Base-by-base conservation (phyloP, 75 land plant species). In the Selaginella tamariscina region DNA sequence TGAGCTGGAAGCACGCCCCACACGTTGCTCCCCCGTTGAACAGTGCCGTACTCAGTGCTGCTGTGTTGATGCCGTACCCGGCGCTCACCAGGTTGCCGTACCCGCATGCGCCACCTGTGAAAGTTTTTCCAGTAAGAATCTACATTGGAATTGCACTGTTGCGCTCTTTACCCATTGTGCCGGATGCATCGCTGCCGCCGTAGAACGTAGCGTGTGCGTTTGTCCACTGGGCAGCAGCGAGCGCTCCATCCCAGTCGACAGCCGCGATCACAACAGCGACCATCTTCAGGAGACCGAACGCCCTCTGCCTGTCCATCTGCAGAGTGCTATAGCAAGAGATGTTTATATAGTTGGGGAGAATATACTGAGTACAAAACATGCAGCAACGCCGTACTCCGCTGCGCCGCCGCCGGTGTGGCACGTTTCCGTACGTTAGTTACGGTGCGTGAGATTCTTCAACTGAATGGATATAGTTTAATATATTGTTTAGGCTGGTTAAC, bases 71-170 rank as follows among this genome's bases (percentile, higher is more conserved):
- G 2, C 73, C 73, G 21, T 72, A 72, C 0, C 73, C 73, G 15
- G 68, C 29, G 29, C 65, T 67, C n/a, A 32, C 54, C 8, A 66
- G 30, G 55, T 72, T 72, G 8, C 73, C 73, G 26, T 72, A 72
- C 8, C 73, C 73, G 24, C 73, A 72, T 0, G 73, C 73, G 15
- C 73, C 73, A 24, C 67, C 73, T 72, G 54, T 15, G 15, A 39
- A 15, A 39, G 15, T 39, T 39, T 39, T 39, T 5, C 15, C 49
- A 39, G 49, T 15, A 39, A 39, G 15, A 39, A 39, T 39, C 49
- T 5, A 5, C 5, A 39, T 5, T 5, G 49, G 49, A 39, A 39
- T 15, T 39, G 5, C 49, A 39, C 49, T 39, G n/a, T n/a, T n/a
- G n/a, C n/a, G 5, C 49, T 5, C 49, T 15, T 5, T 39, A 39